Evolutionary conservation across 2,329 filamentous ascomycete species (phyloP), one percentile per base, ranked within the genome.

Genomic region (Pseudophaeomoniella oleicola): DNA sequence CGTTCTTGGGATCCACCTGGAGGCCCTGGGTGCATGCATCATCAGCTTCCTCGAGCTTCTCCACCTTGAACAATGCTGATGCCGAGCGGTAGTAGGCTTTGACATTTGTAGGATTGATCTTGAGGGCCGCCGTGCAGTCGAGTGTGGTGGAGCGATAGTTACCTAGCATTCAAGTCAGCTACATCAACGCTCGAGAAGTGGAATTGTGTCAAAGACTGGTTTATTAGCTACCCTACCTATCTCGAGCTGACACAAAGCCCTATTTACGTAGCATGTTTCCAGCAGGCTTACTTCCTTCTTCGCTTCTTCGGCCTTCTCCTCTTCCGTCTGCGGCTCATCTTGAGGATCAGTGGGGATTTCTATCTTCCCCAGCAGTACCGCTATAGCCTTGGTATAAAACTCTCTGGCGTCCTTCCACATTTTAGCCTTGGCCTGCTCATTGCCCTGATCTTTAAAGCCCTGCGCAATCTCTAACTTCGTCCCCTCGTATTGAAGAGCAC

Each of bases 61-160:
- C 79, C 12, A 94, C 72, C 1, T 78, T 75, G 16, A 93, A 64
- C 39, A 93, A 71, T 3, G 90, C 88, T 41, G 70, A 68, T 2
- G 81, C 74, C 38, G 81, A 86, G 43, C 90, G 81, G 60, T 92
- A 98, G 61, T 78, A 85, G 1, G 90, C 88, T 63, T 98, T 98
- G 50, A 92, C 57, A 56, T 94, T 94, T 35, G 56, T 57, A 3
- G 78, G 71, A 58, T 94, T 92, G 40, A 94, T 65, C 29, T 76
- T 73, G 41, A 98, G 69, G 1, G 83, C 80, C 5, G 75, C 69
- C 2, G 79, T 81, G 57, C 87, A 90, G 65, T 96, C 90, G 34
- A 80, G 69, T 50, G 80, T 92, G 60, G 81, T 86, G 43, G 76
- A 79, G 44, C 88, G 78, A 61, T 87, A 90, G 63, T 98, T 98